Base-by-base conservation (phyloP, 371 early-diverging fungal genomes). In the Apophysomyces variabilis region DNA sequence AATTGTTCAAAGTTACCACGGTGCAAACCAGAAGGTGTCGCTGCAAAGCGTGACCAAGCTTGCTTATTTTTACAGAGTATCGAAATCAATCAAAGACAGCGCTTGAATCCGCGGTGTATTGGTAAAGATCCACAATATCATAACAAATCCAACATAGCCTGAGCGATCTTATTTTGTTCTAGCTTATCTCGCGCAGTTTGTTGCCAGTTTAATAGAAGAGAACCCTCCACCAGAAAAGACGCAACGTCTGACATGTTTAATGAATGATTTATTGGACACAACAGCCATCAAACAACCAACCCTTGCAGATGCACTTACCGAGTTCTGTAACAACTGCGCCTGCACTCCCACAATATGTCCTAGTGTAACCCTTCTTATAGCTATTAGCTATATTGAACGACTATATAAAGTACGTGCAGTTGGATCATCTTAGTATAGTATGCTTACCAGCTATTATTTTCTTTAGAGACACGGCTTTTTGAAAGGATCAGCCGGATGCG, bases 401-500 rank as follows among this genome's bases (percentile, higher is more conserved):
- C 37, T 74, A 8, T 68, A 74, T 18, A 59, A 68, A 61, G 73
- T 72, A 68, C 14, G 37, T n/a, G 16, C 6, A 13, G 7, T 21
- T 32, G 57, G 32, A 26, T 26, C 32, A 26, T 26, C 32, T 26
- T 26, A 26, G 32, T 26, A 26, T 26, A 26, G 32, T 26, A 0
- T 26, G 32, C 32, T 26, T 26, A 26, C 32, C 32, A 54, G 38
- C 12, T 43, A 18, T 50, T 21, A 7, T 7, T n/a, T 21, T 7
- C 7, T n/a, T 5, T 64, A 71, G 69, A 74, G 50, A 54, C 71
- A 74, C 16, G 35, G 44, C 18, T 47, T 71, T 9, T 64, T 74
- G 13, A 71, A 74, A 65, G 75, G 75, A 1, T 66, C 75, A 12
- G 35, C 57, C 6, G 75, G 75, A 4, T 74, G 75, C 54, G 75